Evolutionary conservation across 495 filamentous ascomycete species (phyloP), one percentile per base, ranked within the genome.

Genomic region (Amphirosellinia nigrospora): DNA sequence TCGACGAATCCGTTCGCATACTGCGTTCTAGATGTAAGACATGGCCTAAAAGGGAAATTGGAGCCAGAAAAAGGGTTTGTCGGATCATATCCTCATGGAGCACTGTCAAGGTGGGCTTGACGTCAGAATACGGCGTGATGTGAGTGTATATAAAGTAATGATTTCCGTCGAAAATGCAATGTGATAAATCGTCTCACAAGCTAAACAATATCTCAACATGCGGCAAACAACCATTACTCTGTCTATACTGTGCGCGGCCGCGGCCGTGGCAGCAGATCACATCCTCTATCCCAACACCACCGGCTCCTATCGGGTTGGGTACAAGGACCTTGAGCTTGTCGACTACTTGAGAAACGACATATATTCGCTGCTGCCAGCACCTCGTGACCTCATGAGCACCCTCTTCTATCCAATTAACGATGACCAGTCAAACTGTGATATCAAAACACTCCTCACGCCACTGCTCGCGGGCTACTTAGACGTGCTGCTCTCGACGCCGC

Each of bases 301-400:
- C 61, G 78, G 79, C 34, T 53, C 73, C 36, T 81, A 72, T 52
- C 46, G 76, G 32, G 71, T 79, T n/a, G 66, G 60, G 26, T 63
- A 72, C 53, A 77, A 66, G 30, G 36, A 62, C 48, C 64, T 68
- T 21, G 52, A 77, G 66, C 59, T 82, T 32, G 53, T 77, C 52
- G 80, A 81, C 52, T 53, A 64, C 13, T 62, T 72, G 30, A 69
- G 80, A 50, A 15, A 66, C 52, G 77, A 81, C 41, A 75, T 74
- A 13, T 78, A 70, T 65, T 71, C 74, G 34, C 71, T 73, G 26
- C 71, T 66, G 19, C 64, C 66, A 13, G 43, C 43, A 28, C 71
- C 69, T 30, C 78, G 80, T 16, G 52, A 65, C 45, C 62, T 82
- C 26, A 78, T 82, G 80, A 50, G 73, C 26, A 77, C 80, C 2